phyloP scores from a whole-genome alignment of 2,329 filamentous ascomycete genomes.

The Trichoderma brevicompactum region DNA sequence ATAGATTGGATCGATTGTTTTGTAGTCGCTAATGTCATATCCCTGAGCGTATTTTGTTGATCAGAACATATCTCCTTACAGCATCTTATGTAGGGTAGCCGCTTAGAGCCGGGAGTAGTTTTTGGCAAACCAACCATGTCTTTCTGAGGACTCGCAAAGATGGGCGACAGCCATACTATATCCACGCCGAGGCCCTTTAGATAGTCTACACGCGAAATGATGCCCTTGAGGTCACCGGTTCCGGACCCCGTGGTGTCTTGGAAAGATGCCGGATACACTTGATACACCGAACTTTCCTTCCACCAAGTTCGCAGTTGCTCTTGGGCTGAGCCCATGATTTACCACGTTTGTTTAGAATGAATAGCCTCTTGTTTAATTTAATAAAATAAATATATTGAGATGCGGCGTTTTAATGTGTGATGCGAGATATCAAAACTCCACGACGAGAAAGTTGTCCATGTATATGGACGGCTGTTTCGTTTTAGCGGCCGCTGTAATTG shows the following conservation, averaged over 20 bases:
- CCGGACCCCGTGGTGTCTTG: conserved; percentile 62
- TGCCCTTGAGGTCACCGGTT: conserved; percentile 60
- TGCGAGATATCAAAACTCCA: neutral
- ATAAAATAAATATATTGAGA: neutral
- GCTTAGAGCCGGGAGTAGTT: neutral
- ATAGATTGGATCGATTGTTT: conserved; percentile 66
- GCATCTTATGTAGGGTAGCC: neutral
- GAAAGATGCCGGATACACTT: conserved; percentile 66
- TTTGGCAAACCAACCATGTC: conserved; percentile 58
- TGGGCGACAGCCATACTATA: conserved; percentile 59
- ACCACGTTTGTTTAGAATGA: neutral
- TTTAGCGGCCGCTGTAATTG: neutral
- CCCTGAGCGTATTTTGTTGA: conserved; percentile 45
- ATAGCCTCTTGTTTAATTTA: no score
- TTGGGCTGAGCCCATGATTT: conserved; percentile 35
- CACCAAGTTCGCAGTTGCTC: conserved; percentile 53
- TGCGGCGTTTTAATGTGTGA: neutral
- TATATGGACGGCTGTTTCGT: neutral
- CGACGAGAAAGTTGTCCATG: neutral
- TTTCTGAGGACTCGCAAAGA: conserved; percentile 58
- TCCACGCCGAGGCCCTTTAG: conserved; percentile 60
- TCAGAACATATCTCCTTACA: neutral
- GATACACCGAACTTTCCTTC: conserved; percentile 65
- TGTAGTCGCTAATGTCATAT: conserved; percentile 73
- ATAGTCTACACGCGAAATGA: conserved; percentile 61